Evolutionary conservation across 1,284 basidiomycete genomes (phyloP).

Genomic region (Cryptococcus maquisensis): DNA sequence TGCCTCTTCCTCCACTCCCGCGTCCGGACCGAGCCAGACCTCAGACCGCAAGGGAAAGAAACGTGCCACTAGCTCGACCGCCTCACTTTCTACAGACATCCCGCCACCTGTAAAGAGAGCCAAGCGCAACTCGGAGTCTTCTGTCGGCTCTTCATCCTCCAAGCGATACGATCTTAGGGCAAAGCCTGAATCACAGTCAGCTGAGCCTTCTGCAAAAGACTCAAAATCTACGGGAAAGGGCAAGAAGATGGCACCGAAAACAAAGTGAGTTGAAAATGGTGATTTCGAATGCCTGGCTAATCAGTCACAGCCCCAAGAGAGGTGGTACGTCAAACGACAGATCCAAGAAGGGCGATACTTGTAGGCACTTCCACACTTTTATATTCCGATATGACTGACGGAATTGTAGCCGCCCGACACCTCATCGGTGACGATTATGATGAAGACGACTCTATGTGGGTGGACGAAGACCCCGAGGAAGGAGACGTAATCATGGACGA

Average conservation of each 20-base stretch:
- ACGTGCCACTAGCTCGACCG: constrained; percentile 23
- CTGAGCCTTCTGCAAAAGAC: constrained; percentile 18
- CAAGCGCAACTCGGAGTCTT: constrained; percentile 10
- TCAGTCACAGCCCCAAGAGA: constrained; percentile 22
- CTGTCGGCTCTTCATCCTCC: constrained; percentile 4
- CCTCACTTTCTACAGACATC: not conserved
- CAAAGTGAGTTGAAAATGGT: constrained; percentile 23
- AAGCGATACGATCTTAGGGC: constrained; percentile 18
- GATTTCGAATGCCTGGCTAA: not conserved
- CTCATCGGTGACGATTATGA: constrained; percentile 60
- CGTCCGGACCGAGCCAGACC: not conserved
- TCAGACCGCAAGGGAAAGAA: constrained; percentile 44
- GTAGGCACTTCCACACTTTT: constrained; percentile 11
- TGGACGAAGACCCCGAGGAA: constrained; percentile 26
- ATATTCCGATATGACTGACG: constrained; percentile 5
- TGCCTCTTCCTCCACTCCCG: constrained; percentile 1
- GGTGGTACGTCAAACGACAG: constrained; percentile 13
- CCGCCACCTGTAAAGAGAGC: constrained; percentile 6
- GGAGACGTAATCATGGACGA: constrained; percentile 43
- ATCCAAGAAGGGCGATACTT: constrained; percentile 38
- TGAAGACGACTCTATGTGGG: constrained; percentile 50
- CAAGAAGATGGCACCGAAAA: constrained; percentile 42
- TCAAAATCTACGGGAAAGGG: constrained; percentile 27
- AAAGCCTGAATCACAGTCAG: constrained; percentile 20
- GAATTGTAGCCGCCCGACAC: constrained; percentile 49